Evolutionary conservation across 768 basidiomycete species (phyloP), one percentile per base, ranked within the genome.

Genomic region (Kwoniella sp.): DNA sequence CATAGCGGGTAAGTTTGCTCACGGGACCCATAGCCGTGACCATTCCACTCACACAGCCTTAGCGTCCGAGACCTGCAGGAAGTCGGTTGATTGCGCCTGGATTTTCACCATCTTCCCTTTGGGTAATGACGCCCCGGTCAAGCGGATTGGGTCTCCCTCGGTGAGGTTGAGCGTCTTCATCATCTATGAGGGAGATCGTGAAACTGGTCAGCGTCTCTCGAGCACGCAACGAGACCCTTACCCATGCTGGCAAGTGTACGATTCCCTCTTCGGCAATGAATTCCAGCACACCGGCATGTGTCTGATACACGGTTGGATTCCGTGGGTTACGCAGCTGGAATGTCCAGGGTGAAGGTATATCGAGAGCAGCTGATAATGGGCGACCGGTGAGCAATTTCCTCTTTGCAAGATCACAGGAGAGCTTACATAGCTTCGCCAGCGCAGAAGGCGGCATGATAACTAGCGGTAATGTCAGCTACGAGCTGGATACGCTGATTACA

Each of bases 381-480:
- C 17, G 20, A 12, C 9, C 25, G 28, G 23, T 50, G 36, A 51
- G 47, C 22, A 11, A 32, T 8, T 8, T 8, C 9, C 31, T 15
- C 31, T 8, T 32, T 15, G 8, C 9, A 32, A 32, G 31, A 32
- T 32, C 31, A 32, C 31, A 32, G 31, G 8, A 32, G 15, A 32
- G 39, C 22, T 60, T 37, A 79, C 78, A 87, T 9, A 99, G 79
- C 60, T 84, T 84, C 7, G 92, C 92, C 3, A 99, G 79, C 9
- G 92, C 87, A 34, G 92, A 96, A 15, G 87, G 89, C 2, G 95
- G 95, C 89, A 99, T 91, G 47, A 99, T 88, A 59, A 98, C 95
- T 98, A 60, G 27, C 39, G 27, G 49, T 45, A 53, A 37, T 19
- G 33, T 53, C 40, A 44, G 46, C 47, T 43, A 29, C 15, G 37